Evolutionary conservation across 1,284 basidiomycete genomes (phyloP).

Genomic region (Bjerkandera adusta): DNA sequence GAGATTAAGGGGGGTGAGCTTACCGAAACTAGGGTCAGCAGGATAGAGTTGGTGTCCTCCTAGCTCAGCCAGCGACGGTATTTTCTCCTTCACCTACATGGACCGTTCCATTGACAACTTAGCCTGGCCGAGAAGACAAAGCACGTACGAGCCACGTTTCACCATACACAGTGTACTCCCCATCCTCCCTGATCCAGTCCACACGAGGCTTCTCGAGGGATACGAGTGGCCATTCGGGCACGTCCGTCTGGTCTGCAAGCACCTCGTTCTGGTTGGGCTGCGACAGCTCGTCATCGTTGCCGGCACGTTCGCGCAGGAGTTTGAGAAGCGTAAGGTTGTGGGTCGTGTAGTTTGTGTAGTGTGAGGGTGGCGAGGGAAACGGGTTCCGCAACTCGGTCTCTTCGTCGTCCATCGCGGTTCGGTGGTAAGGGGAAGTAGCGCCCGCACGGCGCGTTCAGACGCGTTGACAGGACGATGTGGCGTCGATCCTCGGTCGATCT

Average conservation of each 20-base stretch:
- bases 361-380: conserved; percentile 79
- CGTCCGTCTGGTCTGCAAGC: conserved; percentile 62
- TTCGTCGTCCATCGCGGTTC: conserved; percentile 54
- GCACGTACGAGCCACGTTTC: conserved; percentile 73
- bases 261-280: conserved; percentile 54
- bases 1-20: no score
- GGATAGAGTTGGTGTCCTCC: conserved; percentile 76
- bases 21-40: conserved; percentile 61
- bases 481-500: no score
- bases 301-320: conserved; percentile 53
- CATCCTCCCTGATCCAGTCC: conserved; percentile 76
- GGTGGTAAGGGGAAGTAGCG: neutral
- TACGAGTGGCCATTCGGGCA: conserved; percentile 69
- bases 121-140: neutral
- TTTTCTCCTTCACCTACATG: conserved; percentile 67
- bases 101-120: neutral
- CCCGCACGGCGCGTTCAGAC: neutral
- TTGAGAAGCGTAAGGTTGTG: conserved; percentile 66
- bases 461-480: no score
- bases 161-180: conserved; percentile 73
- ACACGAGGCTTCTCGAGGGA: conserved; percentile 78
- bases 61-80: conserved; percentile 66
- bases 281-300: conserved; percentile 34
- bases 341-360: conserved; percentile 67
- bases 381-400: conserved; percentile 77